Base-by-base conservation (phyloP, 371 early-diverging fungal genomes). In the Mortierella sp. region DNA sequence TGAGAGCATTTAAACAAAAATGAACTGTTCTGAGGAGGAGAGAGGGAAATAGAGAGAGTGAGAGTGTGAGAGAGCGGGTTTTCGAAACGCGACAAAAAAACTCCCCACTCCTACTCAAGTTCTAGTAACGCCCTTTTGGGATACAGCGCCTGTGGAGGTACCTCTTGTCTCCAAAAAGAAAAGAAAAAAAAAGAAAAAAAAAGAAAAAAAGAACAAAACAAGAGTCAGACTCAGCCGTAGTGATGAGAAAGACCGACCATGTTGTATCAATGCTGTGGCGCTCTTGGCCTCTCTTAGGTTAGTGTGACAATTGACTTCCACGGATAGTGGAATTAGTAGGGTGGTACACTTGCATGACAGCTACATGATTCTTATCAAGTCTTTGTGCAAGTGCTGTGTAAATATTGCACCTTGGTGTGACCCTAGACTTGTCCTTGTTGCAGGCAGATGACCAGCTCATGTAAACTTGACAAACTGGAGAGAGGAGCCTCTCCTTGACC, bases 61-160 rank as follows among this genome's bases (percentile, higher is more conserved):
- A 11, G 4, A 62, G 71, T 60, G 84, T 91, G 92, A 96, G 43
- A 97, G 96, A 85, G n/a, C n/a, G n/a, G n/a, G n/a, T n/a, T n/a
- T n/a, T 96, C 96, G 76, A 97, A 97, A 14, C 97, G 81, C n/a
- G 95, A 84, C 57, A 96, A 77, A 7, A 97, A 84, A 0, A 96
- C 81, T 12, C 91, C 93, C 53, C 97, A 87, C 62, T 94, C 93
- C 62, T 88, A 66, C 15, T 50, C 62, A 16, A 16, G 12, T 18
- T 7, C 48, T 1, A 21, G 4, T 26, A 4, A 16, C 9, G 11
- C 46, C 4, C 19, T 51, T 50, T 4, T 28, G n/a, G n/a, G n/a
- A n/a, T n/a, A n/a, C n/a, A n/a, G n/a, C n/a, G n/a, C n/a, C n/a
- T n/a, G n/a, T n/a, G n/a, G n/a, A n/a, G n/a, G n/a, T n/a, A n/a